Evolutionary conservation across 345 rosid species (phyloP).

Genomic region (Xanthoceras sorbifolium): DNA sequence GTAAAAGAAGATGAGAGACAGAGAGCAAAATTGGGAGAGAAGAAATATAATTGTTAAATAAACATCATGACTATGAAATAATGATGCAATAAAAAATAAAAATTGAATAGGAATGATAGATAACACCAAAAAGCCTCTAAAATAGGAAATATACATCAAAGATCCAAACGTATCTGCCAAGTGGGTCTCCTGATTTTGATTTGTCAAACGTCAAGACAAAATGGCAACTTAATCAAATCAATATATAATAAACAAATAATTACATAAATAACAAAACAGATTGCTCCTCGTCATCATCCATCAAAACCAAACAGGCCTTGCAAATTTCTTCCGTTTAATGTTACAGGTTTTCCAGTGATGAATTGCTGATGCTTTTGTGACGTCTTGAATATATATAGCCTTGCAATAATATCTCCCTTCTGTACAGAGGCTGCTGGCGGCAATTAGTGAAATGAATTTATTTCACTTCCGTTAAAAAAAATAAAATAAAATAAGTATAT

Average conservation of each 20-base stretch:
- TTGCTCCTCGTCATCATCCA: slow-evolving; percentile 12
- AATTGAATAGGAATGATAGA: neutral
- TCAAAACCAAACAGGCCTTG: neutral
- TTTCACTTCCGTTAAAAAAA: neutral
- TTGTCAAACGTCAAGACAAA: slow-evolving; percentile 9
- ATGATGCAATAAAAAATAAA: too few species aligned
- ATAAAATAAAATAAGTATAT: neutral
- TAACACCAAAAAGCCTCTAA: neutral
- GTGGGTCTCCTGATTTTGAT: slow-evolving; percentile 26
- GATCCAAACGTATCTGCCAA: slow-evolving; percentile 19
- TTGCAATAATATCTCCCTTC: too few species aligned
- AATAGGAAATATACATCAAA: neutral
- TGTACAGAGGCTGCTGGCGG: neutral
- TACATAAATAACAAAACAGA: neutral
- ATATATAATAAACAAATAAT: neutral
- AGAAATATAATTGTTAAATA: too few species aligned
- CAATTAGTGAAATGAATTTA: neutral
- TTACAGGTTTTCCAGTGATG: slow-evolving; percentile 4
- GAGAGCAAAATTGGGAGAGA: too few species aligned
- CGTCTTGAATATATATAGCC: slow-evolving; percentile 2
- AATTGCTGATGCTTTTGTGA: slow-evolving; percentile 16
- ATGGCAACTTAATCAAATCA: slow-evolving; percentile 2
- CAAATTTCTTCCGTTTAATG: neutral
- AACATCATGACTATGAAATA: neutral
- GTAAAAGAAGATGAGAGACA: too few species aligned